Evolutionary conservation across 1,139 yeast species (phyloP).

Genomic region (Saccharomyces hybrid): DNA sequence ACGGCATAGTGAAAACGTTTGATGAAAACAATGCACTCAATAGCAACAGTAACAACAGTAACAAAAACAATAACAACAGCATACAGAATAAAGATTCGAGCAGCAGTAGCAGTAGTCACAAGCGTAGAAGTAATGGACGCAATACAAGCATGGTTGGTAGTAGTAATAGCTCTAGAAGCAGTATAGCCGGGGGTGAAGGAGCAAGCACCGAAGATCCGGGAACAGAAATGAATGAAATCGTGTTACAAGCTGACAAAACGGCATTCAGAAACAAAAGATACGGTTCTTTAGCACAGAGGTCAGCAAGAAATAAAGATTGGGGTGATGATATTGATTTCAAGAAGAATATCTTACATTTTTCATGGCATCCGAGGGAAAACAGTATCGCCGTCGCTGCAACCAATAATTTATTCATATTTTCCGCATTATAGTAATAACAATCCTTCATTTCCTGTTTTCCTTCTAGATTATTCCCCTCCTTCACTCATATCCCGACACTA

Average conservation of each 20-base stretch:
- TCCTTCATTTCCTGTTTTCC: background rate
- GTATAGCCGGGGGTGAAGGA: conserved; percentile 5
- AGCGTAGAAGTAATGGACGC: conserved; percentile 1
- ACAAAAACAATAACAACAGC: conserved; percentile 11
- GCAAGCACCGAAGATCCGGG: conserved; percentile 4
- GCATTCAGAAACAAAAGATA: conserved; percentile 58
- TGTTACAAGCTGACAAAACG: conserved; percentile 94
- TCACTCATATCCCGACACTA: background rate
- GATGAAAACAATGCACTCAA: conserved; percentile 9
- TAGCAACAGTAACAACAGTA: conserved; percentile 7
- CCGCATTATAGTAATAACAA: conserved; percentile 42
- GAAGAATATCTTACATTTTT: conserved; percentile 86
- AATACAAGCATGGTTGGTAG: conserved; percentile 7
- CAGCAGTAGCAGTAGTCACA: conserved; percentile 3
- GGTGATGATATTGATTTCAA: conserved; percentile 83
- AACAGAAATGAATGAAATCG: conserved; percentile 49
- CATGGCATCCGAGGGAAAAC: conserved; percentile 98
- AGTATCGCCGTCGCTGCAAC: conserved; percentile 98
- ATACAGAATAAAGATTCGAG: conserved; percentile 14
- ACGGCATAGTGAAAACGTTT: conserved; percentile 17
- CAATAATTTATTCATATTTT: conserved; percentile 77
- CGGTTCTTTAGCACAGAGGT: conserved; percentile 28
- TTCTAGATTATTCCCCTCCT: background rate
- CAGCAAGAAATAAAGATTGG: conserved; percentile 49
- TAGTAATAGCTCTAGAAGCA: conserved; percentile 24